phyloP scores from a whole-genome alignment of 257 asterid genomes.

The Solanum infundibuliforme region DNA sequence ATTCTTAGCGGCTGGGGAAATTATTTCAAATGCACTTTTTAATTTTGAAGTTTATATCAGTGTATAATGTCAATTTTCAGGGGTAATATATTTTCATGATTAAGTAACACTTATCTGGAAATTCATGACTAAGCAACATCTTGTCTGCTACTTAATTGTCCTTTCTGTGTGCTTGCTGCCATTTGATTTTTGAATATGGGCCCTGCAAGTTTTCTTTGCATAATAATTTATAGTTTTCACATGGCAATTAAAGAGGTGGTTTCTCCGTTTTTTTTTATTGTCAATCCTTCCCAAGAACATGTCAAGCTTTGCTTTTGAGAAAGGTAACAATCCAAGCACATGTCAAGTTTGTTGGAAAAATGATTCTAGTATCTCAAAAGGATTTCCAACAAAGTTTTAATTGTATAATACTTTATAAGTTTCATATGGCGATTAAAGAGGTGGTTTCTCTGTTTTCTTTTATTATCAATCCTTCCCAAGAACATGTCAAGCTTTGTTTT shows the following conservation, averaged over 20 bases:
- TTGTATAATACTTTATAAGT: neutral
- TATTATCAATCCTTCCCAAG: neutral
- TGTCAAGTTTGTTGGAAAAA: neutral
- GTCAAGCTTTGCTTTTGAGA: neutral
- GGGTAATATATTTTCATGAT: neutral
- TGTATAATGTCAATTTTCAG: neutral
- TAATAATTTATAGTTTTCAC: neutral
- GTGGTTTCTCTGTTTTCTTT: neutral
- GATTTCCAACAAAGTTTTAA: neutral
- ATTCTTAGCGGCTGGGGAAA: neutral
- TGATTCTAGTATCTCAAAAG: no score
- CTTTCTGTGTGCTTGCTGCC: neutral
- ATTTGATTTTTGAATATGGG: neutral
- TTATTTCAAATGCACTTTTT: neutral
- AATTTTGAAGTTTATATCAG: neutral
- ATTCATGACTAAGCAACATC: neutral
- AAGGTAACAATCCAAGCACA: neutral
- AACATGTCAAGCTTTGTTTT: neutral
- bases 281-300: neutral
- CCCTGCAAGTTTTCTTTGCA: neutral
- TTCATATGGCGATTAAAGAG: neutral
- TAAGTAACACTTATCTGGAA: neutral
- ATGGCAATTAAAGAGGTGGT: neutral
- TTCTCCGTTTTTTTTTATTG: neutral
- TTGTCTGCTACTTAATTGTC: neutral